Percentiles rank a stretch among this genome's conserved stretches.
Evolutionary conservation across 352 stramenopile genomes (phyloP).

Genomic region (Pythium apleroticum): DNA sequence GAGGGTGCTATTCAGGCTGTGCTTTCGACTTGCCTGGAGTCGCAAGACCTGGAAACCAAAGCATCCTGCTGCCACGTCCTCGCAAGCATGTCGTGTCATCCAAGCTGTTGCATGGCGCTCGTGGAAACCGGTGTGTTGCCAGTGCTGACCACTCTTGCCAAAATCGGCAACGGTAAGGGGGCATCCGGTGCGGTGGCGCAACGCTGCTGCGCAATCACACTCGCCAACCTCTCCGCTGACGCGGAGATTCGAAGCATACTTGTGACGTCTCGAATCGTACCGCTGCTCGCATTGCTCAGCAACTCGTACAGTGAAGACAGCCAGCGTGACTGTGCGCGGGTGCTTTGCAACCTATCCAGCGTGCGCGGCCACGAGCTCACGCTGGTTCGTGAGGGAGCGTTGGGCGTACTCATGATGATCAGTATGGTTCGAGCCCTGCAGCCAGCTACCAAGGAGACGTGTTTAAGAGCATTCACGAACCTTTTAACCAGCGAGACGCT

Average conservation of each 20-base stretch:
- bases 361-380: conserved; percentile 44
- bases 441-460: conserved; percentile 65
- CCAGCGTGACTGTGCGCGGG: conserved; percentile 69
- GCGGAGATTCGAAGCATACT: conserved; percentile 48
- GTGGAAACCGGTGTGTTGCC: conserved; percentile 52
- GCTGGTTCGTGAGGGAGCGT: conserved; percentile 56
- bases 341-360: conserved; percentile 73
- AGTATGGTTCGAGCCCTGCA: conserved; percentile 70
- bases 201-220: conserved; percentile 65
- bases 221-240: conserved; percentile 66
- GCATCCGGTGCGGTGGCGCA: conserved; percentile 33
- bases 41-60: conserved; percentile 62
- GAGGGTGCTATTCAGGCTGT: conserved; percentile 54
- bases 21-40: conserved; percentile 58
- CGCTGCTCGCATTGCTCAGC: conserved; percentile 56
- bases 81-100: conserved; percentile 71
- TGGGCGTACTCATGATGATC: conserved; percentile 80
- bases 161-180: conserved; percentile 42
- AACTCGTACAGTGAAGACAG: conserved; percentile 85
- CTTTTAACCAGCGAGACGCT: conserved; percentile 61
- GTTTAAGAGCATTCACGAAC: conserved; percentile 62
- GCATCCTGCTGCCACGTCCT: conserved; percentile 74
- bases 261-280: conserved; percentile 45
- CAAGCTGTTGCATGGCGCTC: conserved; percentile 52
- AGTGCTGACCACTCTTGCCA: conserved; percentile 56